These are phyloP conservation scores for Leishmania mexicana DNA, from an alignment of 208 protist genomes.

Conservation along the genomic window DNA sequence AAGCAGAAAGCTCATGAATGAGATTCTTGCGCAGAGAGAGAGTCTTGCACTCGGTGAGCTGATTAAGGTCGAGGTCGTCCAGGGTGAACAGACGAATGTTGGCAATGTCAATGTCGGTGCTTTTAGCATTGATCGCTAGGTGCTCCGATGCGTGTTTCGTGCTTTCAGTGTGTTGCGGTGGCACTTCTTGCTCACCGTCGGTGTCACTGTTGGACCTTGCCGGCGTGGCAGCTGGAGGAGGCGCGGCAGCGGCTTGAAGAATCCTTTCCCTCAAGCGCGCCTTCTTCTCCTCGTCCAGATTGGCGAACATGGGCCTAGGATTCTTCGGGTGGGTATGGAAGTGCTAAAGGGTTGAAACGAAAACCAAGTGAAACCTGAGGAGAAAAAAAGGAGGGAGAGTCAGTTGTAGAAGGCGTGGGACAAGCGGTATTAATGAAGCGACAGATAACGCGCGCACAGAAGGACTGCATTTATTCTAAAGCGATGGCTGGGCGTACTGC, in stretches of 20 bases:
- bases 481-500: neutral
- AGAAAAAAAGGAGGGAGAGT: neutral
- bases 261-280: constrained; percentile 25
- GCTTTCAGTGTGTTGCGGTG: constrained; percentile 19
- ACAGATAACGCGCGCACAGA: neutral
- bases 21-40: constrained; percentile 91
- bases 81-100: constrained; percentile 89
- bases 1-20: constrained; percentile 76
- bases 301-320: constrained; percentile 23
- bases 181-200: constrained; percentile 21
- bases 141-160: constrained; percentile 33
- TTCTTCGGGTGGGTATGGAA: neutral
- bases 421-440: neutral
- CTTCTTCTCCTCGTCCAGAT: constrained; percentile 36
- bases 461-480: neutral
- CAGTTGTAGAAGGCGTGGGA: neutral
- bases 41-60: constrained; percentile 57
- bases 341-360: neutral
- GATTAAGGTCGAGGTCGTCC: constrained; percentile 77
- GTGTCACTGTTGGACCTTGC: constrained; percentile 30
- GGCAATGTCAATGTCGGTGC: constrained; percentile 68
- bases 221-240: neutral
- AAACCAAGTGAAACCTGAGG: neutral
- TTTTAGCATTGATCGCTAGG: constrained; percentile 60
- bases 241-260: constrained; percentile 23